Base-by-base conservation (phyloP, 1,139 yeast species). In the Eremothecium gossypii region DNA sequence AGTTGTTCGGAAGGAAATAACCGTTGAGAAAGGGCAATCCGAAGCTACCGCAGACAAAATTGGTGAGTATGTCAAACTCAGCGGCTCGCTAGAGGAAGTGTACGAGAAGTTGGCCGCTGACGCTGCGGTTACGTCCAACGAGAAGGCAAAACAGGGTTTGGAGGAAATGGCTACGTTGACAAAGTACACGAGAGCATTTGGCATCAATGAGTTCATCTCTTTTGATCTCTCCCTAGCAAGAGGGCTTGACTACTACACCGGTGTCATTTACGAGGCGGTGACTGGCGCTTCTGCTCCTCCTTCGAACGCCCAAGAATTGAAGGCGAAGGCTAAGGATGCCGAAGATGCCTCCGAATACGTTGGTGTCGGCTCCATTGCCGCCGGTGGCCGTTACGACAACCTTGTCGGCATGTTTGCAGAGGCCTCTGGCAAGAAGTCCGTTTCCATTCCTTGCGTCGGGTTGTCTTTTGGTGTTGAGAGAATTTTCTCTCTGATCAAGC, bases 331-430 rank as follows among this genome's bases (percentile, higher is more conserved):
- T 44, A 63, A 57, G 40, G 46, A 30, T 30, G 45, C 42, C 37
- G 97, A 87, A 52, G 98, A 91, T 66, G 95, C 95, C 42, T 83
- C 95, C 41, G 97, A 86, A 51, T 86, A 83, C 56, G 97, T 91
- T 40, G 98, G 98, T 55, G 96, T 91, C 41, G 98, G 98, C 27
- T 89, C 97, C 7, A 86, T 91, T 55, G 95, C 96, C 44, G 98
- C 96, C 36, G 98, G 98, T 67, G 98, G 98, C 52, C 84, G 98
- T 65, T 91, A 91, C 65, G 98, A 91, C 64, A 82, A 83, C 55
- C 74, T 91, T 49, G 97, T 91, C 29, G 96, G 96, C 52, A 91
- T 91, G 97, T 91, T 91, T 65, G 81, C 96, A 48, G 73, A 74
- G 46, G 73, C 79, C 8, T 80, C 78, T 58, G 91, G 91, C 52